These are phyloP conservation scores for Oryza meyeriana DNA, from an alignment of 176 grass and related monocot species.

Conservation along the genomic window DNA sequence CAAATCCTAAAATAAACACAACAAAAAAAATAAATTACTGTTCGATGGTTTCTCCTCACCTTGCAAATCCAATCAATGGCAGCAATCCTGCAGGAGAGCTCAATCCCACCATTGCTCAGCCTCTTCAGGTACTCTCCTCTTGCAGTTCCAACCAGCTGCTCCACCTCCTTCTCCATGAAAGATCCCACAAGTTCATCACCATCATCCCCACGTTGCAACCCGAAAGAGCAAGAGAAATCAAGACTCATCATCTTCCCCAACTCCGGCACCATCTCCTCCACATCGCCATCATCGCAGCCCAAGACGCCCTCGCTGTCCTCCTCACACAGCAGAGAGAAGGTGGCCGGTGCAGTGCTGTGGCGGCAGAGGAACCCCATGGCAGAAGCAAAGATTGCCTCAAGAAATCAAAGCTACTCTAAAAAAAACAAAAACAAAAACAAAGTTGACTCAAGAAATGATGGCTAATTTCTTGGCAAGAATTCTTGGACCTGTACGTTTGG, in stretches of 20 bases:
- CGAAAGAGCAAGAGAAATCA: constrained; percentile 9
- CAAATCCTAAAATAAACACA: constrained; percentile 9
- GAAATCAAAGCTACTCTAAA: background rate
- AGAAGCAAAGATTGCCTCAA: background rate
- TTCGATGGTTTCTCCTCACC: constrained; percentile 34
- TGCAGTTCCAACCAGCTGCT: constrained; percentile 41
- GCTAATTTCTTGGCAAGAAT: background rate
- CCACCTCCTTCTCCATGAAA: constrained; percentile 58
- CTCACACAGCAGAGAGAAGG: constrained; percentile 55
- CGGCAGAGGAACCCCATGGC: constrained; percentile 25
- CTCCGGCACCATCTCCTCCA: background rate
- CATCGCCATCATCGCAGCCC: constrained; percentile 26
- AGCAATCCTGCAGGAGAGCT: constrained; percentile 50
- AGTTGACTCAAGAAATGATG: constrained; percentile 20
- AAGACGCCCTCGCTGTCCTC: constrained; percentile 55
- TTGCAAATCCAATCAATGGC: constrained; percentile 83
- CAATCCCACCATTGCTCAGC: constrained; percentile 48
- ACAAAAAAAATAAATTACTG: background rate
- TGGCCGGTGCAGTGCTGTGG: background rate
- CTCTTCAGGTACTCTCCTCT: constrained; percentile 43
- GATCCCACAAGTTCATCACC: constrained; percentile 49
- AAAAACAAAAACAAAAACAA: background rate
- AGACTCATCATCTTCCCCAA: background rate
- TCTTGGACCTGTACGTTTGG: background rate
- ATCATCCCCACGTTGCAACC: constrained; percentile 46